phyloP scores from a whole-genome alignment of 805 yeast genomes.

The Starmerella bombicola region DNA sequence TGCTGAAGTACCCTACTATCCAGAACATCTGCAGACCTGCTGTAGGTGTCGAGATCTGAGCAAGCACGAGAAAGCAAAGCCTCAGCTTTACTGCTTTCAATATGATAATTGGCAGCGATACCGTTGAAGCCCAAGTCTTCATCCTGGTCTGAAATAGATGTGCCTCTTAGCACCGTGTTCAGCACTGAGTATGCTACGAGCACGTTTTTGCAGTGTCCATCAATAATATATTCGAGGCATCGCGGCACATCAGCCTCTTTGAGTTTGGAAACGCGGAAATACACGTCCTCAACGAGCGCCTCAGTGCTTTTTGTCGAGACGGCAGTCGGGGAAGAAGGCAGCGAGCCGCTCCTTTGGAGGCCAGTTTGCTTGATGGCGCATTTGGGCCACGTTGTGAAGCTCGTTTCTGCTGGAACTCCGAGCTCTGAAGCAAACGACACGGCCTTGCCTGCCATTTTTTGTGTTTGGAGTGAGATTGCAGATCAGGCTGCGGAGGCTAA shows the following conservation, averaged over 20 bases:
- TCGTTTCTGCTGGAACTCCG: neutral
- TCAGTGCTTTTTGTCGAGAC: neutral
- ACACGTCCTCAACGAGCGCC: conserved; percentile 1
- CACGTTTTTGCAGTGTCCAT: conserved; percentile 2
- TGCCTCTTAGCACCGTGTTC: conserved; percentile 3
- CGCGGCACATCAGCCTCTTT: neutral
- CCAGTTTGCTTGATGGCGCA: neutral
- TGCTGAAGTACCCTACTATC: conserved; percentile 17
- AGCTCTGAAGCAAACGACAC: conserved; percentile 1
- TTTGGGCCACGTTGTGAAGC: conserved; percentile 1
- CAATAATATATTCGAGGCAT: conserved; percentile 1
- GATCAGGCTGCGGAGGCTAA: too few species aligned
- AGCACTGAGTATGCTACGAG: conserved; percentile 10
- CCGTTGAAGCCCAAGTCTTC: neutral
- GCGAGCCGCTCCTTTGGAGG: neutral
- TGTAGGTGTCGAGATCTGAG: neutral
- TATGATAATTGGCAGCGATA: neutral
- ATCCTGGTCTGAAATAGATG: neutral
- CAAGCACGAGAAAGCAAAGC: neutral
- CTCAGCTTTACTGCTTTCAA: neutral
- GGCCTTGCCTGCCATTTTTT: neutral
- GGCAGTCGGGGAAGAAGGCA: neutral
- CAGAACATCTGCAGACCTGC: conserved; percentile 7
- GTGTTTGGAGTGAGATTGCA: neutral
- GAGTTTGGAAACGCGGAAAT: neutral